Percentiles rank a stretch among this genome's conserved stretches.
Evolutionary conservation across 768 basidiomycete genomes (phyloP).

Genomic region (Lanmaoa pseudosensibilis): DNA sequence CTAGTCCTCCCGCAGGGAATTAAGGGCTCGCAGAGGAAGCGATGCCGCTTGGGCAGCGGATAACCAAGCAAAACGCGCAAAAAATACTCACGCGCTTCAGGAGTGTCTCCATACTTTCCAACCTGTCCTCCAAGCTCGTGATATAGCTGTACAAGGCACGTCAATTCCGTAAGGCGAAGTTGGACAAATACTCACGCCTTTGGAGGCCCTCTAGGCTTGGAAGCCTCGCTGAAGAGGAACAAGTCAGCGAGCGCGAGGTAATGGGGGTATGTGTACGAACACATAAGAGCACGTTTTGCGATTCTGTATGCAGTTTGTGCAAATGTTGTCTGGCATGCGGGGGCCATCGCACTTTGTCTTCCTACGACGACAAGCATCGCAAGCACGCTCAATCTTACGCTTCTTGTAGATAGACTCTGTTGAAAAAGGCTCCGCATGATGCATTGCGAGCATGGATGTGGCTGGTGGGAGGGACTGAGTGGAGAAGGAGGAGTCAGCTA

Average conservation of each 20-base stretch:
- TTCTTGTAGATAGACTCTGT: constrained; percentile 35
- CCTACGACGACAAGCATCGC: constrained; percentile 56
- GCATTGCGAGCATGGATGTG: constrained; percentile 12
- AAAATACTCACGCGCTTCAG: constrained; percentile 46
- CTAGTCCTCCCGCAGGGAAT: background rate
- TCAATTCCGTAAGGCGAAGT: background rate
- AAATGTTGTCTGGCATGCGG: constrained; percentile 47
- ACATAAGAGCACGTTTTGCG: constrained; percentile 59
- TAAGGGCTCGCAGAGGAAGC: background rate
- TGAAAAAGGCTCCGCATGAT: constrained; percentile 1
- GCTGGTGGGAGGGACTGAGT: background rate
- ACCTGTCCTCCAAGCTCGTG: constrained; percentile 55
- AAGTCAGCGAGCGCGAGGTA: constrained; percentile 1
- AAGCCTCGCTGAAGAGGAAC: constrained; percentile 47
- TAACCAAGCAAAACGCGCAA: background rate
- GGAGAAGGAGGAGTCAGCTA: constrained; percentile 19
- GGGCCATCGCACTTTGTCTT: constrained; percentile 66
- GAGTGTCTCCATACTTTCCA: constrained; percentile 56
- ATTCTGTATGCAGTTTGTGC: constrained; percentile 56
- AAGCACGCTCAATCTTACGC: constrained; percentile 54
- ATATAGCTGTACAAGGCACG: constrained; percentile 45
- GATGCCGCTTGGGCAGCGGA: background rate
- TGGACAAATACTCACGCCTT: constrained; percentile 52
- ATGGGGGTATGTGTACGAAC: constrained; percentile 36
- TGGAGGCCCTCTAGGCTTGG: constrained; percentile 64